Percentiles rank a stretch among this genome's conserved stretches.
Conservation (phyloP, 164 flowering plant genomes). For the Aristolochia californica region DNA sequence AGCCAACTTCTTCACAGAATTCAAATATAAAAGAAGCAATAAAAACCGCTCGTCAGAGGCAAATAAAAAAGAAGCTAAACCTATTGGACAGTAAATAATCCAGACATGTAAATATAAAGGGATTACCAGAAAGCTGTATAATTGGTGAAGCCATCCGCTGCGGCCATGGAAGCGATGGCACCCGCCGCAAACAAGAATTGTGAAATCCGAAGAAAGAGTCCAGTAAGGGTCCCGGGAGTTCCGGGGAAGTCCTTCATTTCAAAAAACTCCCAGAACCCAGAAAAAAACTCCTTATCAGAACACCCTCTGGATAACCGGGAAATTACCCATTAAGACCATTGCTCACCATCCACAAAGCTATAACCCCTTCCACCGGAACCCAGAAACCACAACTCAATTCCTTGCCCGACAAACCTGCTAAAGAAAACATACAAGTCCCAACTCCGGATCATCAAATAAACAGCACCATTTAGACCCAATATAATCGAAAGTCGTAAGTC, state of each 20-base stretch:
- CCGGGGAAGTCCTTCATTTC: conserved; percentile 64
- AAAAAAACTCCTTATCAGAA: neutral
- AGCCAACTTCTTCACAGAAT: neutral
- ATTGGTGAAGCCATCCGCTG: conserved; percentile 33
- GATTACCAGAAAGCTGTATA: conserved; percentile 64
- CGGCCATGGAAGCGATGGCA: conserved; percentile 48
- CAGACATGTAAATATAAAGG: neutral
- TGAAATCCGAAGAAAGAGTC: conserved; percentile 39
- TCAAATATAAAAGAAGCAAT: neutral
- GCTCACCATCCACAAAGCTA: too few species aligned
- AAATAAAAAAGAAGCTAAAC: neutral
- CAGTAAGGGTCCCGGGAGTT: conserved; percentile 59
- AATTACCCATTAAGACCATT: too few species aligned
- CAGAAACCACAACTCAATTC: too few species aligned
- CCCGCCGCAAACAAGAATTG: conserved; percentile 56
- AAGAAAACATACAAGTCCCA: too few species aligned
- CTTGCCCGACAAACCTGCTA: too few species aligned
- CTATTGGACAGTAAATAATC: too few species aligned
- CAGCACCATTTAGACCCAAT: too few species aligned
- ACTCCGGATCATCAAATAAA: too few species aligned
- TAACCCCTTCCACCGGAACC: too few species aligned
- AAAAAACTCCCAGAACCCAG: conserved; percentile 6
- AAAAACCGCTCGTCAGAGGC: neutral
- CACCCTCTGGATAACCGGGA: too few species aligned
- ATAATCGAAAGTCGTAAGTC: too few species aligned